Evolutionary conservation across 2,329 filamentous ascomycete species (phyloP).

Genomic region (Metarhizium album): DNA sequence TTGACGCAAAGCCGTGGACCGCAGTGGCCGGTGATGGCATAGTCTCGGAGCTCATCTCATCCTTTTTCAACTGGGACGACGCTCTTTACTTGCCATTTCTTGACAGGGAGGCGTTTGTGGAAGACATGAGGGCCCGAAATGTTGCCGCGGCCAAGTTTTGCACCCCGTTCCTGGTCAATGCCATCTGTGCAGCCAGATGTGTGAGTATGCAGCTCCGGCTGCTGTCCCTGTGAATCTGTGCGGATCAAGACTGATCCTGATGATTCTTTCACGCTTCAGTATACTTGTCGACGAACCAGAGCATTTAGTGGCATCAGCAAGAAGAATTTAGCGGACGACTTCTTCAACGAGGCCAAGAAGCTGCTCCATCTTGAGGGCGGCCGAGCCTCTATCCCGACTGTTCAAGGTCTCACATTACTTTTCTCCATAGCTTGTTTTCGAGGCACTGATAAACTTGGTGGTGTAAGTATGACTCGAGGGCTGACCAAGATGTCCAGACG

Average conservation of each 20-base stretch:
- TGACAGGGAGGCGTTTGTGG: conserved; percentile 16
- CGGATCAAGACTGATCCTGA: not conserved
- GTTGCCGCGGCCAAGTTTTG: conserved; percentile 15
- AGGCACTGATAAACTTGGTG: conserved; percentile 8
- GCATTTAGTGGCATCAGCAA: conserved; percentile 6
- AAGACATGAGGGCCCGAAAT: conserved; percentile 15
- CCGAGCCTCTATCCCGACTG: conserved; percentile 11
- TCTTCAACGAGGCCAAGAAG: conserved; percentile 15
- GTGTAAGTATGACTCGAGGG: conserved; percentile 5
- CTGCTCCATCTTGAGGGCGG: conserved; percentile 13
- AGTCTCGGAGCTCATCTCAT: conserved; percentile 20
- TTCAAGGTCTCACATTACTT: conserved; percentile 13
- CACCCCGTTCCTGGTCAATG: conserved; percentile 21
- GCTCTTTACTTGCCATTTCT: conserved; percentile 15
- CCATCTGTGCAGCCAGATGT: conserved; percentile 20
- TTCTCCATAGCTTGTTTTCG: conserved; percentile 9
- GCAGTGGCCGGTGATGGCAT: conserved; percentile 18
- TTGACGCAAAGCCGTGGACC: conserved; percentile 21
- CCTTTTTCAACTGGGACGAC: conserved; percentile 20
- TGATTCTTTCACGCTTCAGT: conserved; percentile 1
- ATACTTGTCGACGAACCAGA: conserved; percentile 13
- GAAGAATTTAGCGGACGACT: conserved; percentile 10
- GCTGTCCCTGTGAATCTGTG: not conserved
- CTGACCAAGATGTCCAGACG: not conserved
- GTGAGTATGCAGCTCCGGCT: conserved; percentile 9